Percentiles rank a stretch among this genome's conserved stretches.
Conservation (phyloP, 2,329 filamentous ascomycete species). For the Trichoderma atrobrunneum region DNA sequence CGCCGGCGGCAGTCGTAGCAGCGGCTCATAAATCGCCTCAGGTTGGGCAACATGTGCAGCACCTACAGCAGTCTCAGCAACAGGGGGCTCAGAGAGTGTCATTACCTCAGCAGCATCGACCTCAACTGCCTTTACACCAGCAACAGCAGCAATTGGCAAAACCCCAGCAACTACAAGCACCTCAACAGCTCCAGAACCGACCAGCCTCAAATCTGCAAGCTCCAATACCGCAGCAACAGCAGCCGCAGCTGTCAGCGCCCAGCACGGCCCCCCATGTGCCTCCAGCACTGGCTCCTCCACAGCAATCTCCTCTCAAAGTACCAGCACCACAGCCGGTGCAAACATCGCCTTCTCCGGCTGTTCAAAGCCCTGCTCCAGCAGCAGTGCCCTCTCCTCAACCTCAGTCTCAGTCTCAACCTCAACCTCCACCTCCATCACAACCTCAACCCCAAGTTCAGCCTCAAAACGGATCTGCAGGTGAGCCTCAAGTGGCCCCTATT, state of each 20-base stretch:
- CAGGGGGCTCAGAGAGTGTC: background rate
- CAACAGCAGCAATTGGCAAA: background rate
- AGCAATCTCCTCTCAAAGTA: background rate
- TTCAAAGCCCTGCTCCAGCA: background rate
- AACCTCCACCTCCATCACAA: background rate
- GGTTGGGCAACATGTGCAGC: conserved; percentile 2
- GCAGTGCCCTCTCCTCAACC: background rate
- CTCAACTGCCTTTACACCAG: background rate
- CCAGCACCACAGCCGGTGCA: background rate
- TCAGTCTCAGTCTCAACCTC: background rate
- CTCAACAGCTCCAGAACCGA: background rate
- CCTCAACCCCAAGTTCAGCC: background rate
- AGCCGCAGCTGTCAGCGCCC: background rate
- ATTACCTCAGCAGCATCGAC: background rate
- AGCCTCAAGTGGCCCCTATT: background rate
- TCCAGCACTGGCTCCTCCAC: background rate
- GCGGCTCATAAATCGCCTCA: conserved; percentile 10
- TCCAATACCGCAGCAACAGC: background rate
- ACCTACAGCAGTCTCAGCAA: background rate
- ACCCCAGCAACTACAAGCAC: background rate
- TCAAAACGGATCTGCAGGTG: background rate
- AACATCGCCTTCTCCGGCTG: background rate
- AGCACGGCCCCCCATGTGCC: background rate
- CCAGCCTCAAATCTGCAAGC: background rate
- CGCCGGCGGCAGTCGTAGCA: conserved; percentile 5